Evolutionary conservation across 1,284 basidiomycete species (phyloP).

Genomic region (Marasmius oreades): DNA sequence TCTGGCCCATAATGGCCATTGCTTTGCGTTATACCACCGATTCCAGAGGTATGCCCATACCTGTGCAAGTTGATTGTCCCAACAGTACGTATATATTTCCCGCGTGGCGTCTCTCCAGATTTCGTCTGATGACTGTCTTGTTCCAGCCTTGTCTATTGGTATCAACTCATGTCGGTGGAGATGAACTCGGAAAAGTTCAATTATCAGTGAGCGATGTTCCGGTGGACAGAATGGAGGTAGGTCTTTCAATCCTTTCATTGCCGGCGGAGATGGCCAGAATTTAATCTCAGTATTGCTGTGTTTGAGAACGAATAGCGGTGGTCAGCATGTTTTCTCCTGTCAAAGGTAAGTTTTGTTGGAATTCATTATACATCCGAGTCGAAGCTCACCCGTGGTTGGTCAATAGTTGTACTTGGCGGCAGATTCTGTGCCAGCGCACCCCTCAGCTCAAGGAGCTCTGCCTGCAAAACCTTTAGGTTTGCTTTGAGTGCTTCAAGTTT

Average conservation of each 20-base stretch:
- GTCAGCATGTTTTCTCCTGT: slow-evolving; percentile 6
- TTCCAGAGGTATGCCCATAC: slow-evolving; percentile 20
- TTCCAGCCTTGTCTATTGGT: background rate
- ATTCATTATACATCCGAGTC: no score
- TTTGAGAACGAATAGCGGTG: slow-evolving; percentile 9
- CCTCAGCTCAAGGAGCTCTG: background rate
- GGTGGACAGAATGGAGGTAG: background rate
- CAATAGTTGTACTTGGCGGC: background rate
- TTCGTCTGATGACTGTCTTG: background rate
- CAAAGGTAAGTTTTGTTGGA: no score
- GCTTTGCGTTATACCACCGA: slow-evolving; percentile 14
- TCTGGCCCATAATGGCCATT: slow-evolving; percentile 15
- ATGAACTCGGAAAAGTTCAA: background rate
- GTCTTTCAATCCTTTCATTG: background rate
- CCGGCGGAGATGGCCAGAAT: slow-evolving; percentile 1
- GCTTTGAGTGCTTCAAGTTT: background rate
- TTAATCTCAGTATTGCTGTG: background rate
- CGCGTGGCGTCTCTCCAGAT: background rate
- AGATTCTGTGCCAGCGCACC: background rate
- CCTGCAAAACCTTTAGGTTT: background rate
- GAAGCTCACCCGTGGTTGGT: background rate
- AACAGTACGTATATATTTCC: slow-evolving; percentile 12
- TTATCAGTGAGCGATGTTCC: background rate
- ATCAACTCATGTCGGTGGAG: background rate
- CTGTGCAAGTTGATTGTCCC: slow-evolving; percentile 9